Evolutionary conservation across 1,284 basidiomycete genomes (phyloP), one percentile per base, ranked within the genome.

Genomic region (Apiotrichum veenhuisii): DNA sequence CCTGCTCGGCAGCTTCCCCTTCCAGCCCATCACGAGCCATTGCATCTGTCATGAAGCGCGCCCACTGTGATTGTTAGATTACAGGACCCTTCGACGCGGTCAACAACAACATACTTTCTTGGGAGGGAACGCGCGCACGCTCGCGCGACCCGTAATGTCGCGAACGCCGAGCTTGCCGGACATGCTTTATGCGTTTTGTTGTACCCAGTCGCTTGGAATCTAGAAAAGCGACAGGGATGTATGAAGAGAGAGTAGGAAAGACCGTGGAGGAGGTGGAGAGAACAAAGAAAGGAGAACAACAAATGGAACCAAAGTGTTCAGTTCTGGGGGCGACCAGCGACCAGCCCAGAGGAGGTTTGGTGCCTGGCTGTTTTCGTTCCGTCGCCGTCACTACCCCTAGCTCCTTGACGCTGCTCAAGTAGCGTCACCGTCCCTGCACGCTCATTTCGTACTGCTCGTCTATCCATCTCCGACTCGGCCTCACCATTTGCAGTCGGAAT

Each of bases 121-220:
- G 27, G 61, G 48, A 0, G 50, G 45, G 7, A 63, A 42, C 15
- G 61, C 61, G 45, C 61, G 61, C 8, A 55, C 41, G 30, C 27
- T 38, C 2, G 60, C 60, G 7, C 57, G 57, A 11, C 60, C 57
- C 17, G 57, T 62, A 18, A 62, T 23, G 10, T 58, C 54, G 34
- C 52, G 47, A 8, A 54, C 40, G 38, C 49, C 42, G 41, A 53
- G 56, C 34, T 50, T 33, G 20, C 38, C 45, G 14, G 56, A 40
- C 56, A 57, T 54, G 27, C 2, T 48, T 36, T n/a, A 27, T 33
- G 17, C 18, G 15, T 27, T 3, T 26, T 2, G 27, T 18, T 12
- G 37, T 14, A 11, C 22, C 48, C 34, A 26, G 40, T 23, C 26
- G 41, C 41, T 26, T 22, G 20, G 17, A 34, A 10, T 25, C 11